Evolutionary conservation across 2,329 filamentous ascomycete genomes (phyloP).

Genomic region (Cordyceps pruinosa): DNA sequence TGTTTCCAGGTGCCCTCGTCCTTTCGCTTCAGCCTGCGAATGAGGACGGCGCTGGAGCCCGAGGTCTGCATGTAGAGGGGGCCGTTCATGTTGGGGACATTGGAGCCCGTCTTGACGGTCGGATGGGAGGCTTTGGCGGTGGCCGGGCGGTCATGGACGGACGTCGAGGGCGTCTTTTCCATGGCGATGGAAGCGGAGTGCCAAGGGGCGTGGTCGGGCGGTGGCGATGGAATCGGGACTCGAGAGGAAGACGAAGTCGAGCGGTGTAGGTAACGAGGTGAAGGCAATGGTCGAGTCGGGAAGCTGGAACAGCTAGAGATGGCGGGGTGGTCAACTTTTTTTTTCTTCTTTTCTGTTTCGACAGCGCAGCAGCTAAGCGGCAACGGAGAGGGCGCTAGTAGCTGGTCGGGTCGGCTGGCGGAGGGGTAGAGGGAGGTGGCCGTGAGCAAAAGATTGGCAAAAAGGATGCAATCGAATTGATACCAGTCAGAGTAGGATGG

Average conservation of each 20-base stretch:
- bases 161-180: slow-evolving; percentile 4
- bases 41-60: slow-evolving; percentile 44
- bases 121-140: slow-evolving; percentile 19
- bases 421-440: not conserved
- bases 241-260: not conserved
- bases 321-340: slow-evolving; percentile 6
- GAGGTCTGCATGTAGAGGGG: slow-evolving; percentile 52
- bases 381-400: slow-evolving; percentile 5
- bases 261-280: not conserved
- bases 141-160: slow-evolving; percentile 8
- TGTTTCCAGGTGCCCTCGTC: slow-evolving; percentile 55
- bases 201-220: not conserved
- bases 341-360: not conserved
- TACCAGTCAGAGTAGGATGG: not conserved
- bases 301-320: not conserved
- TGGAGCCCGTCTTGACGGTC: slow-evolving; percentile 26
- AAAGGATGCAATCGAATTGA: slow-evolving; percentile 7
- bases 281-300: not conserved
- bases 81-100: slow-evolving; percentile 42
- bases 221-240: not conserved
- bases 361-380: not conserved
- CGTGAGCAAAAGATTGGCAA: not conserved
- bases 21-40: slow-evolving; percentile 53
- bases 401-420: not conserved
- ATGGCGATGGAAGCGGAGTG: not conserved